Evolutionary conservation across 1,139 yeast species (phyloP), one percentile per base, ranked within the genome.

Genomic region (Lodderomyces metapsilosis): DNA sequence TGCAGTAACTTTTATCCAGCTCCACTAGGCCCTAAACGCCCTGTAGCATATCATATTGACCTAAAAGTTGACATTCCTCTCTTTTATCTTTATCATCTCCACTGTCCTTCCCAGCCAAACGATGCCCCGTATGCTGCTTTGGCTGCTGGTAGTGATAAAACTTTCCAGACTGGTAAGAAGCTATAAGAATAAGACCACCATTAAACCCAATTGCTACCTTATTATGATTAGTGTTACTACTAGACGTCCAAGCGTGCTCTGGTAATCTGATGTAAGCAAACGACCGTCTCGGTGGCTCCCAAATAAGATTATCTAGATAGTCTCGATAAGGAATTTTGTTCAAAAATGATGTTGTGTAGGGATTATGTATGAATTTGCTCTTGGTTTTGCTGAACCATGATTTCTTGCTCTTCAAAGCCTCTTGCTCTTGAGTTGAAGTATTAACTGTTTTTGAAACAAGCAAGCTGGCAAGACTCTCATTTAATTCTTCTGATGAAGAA

Each of bases 231-330:
- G 4, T 15, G 3, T 22, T 22, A 12, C 21, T 13, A 13, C 13
- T 23, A 9, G 28, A n/a, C 52, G 5, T 59, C 32, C 32, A 54
- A 15, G 58, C 53, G 32, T 57, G 51, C 42, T 66, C 74, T 3
- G 72, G 71, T 5, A 72, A 46, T 47, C 61, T 68, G 30, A 71
- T 64, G 43, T 59, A 70, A 15, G 75, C 74, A 57, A 71, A 72
- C 4, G 75, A 69, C 30, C 78, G 50, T 39, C 65, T 53, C 2
- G 78, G 77, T 1, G 76, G 75, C 43, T 68, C 73, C 69, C 74
- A 64, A 11, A 71, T 65, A 40, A 71, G 56, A 48, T 70, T 71
- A 37, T 69, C 72, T 42, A 71, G 51, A 49, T 71, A 71, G 42
- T 68, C 64, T 43, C 64, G 65, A 48, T 71, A 71, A 2, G 78